Conservation (phyloP, 192 early-diverging fungal species). For the Diversispora epigaea region DNA sequence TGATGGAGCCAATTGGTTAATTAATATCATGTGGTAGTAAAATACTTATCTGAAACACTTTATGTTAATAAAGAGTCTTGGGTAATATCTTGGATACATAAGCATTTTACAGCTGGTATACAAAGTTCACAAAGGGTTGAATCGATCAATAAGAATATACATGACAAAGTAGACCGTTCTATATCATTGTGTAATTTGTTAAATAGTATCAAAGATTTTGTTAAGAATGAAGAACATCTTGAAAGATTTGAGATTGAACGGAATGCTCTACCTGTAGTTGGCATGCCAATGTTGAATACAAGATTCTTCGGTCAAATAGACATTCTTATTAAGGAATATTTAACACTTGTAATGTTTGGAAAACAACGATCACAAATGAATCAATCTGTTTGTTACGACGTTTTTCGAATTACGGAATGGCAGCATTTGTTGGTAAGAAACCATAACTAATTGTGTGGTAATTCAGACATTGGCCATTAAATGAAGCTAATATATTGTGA, state of each 20-base stretch:
- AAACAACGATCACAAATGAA: no score
- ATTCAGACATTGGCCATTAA: no score
- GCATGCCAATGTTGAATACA: neutral
- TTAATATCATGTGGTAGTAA: no score
- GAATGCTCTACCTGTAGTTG: neutral
- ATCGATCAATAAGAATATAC: neutral
- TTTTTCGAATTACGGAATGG: no score
- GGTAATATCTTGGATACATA: neutral
- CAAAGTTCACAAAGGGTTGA: neutral
- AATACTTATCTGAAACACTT: no score
- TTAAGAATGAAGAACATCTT: neutral
- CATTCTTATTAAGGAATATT: neutral
- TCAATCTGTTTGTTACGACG: no score
- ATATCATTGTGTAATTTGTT: neutral
- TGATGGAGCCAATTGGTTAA: no score
- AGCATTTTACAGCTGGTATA: neutral
- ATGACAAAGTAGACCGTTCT: neutral
- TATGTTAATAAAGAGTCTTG: no score
- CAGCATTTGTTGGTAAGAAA: no score
- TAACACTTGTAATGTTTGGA: neutral
- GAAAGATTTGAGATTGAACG: neutral
- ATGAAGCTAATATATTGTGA: no score
- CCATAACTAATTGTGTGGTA: no score
- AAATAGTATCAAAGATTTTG: neutral
- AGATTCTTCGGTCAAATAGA: neutral